Conservation (phyloP, 2,329 filamentous ascomycete genomes). For the Penicillium crustosum region DNA sequence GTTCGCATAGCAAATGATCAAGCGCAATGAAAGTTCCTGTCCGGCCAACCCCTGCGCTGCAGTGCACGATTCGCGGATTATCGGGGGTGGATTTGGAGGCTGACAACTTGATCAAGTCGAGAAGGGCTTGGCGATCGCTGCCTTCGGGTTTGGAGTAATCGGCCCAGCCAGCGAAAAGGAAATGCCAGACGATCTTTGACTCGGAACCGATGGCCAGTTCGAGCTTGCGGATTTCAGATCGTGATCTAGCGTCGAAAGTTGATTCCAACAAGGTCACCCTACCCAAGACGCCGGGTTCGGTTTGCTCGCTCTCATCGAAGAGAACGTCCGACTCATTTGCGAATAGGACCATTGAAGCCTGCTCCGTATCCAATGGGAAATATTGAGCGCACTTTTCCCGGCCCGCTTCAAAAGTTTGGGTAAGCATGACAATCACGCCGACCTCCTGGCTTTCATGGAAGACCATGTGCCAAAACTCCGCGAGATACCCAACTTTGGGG, state of each 20-base stretch:
- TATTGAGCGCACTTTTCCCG: conserved; percentile 87
- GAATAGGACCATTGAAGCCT: conserved; percentile 49
- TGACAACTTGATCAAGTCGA: conserved; percentile 52
- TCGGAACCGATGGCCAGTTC: conserved; percentile 50
- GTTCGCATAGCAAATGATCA: conserved; percentile 83
- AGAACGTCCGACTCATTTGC: conserved; percentile 38
- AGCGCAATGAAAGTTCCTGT: conserved; percentile 95
- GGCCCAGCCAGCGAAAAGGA: conserved; percentile 84
- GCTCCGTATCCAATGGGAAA: conserved; percentile 64
- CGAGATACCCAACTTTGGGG: conserved; percentile 71
- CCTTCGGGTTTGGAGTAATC: conserved; percentile 78
- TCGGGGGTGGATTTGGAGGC: conserved; percentile 47
- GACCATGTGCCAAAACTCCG: conserved; percentile 95
- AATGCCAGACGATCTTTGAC: conserved; percentile 73
- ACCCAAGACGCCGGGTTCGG: conserved; percentile 65
- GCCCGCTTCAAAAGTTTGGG: conserved; percentile 75
- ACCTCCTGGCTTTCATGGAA: conserved; percentile 73
- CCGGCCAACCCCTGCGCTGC: conserved; percentile 88
- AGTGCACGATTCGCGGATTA: conserved; percentile 80
- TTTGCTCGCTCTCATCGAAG: conserved; percentile 62
- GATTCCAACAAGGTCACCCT: conserved; percentile 62
- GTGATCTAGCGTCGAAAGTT: conserved; percentile 56
- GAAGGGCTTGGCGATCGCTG: conserved; percentile 51
- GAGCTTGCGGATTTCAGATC: conserved; percentile 73
- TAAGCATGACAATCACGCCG: conserved; percentile 91